Base-by-base conservation (phyloP, 2,329 filamentous ascomycete genomes). In the Ceratocystis lukuohia region DNA sequence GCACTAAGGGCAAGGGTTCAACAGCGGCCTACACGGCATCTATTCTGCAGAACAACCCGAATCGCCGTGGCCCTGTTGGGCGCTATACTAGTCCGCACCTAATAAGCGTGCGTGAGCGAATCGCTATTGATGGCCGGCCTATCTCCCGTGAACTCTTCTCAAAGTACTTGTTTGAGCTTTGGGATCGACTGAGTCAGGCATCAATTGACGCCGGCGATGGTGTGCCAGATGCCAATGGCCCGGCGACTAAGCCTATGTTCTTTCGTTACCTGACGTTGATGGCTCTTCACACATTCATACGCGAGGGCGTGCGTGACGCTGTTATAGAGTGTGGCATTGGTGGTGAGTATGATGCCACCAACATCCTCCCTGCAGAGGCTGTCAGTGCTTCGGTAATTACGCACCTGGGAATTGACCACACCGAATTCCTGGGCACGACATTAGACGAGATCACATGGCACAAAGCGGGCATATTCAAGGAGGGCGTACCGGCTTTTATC, bases 291-390 rank as follows among this genome's bases (percentile, higher is more conserved):
- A 82, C 87, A 1, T 99, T 96, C 71, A 72, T 95, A 30, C 75
- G 80, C 61, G 88, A 94, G 73, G 86, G 87, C 0, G 86, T 96
- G 0, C 80, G 86, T 69, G 85, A 85, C 20, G 92, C 91, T 0
- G 85, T 97, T 8, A 82, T 97, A 44, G 94, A 99, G 76, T 96
- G 91, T 72, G 94, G 94, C 0, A 95, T 97, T 69, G 94, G 94
- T 17, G 94, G 92, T 62, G 90, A 96, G 76, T 91, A 91, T 72
- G 93, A 97, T 73, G 88, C 88, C 33, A 99, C 94, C 8, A 97
- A 97, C 72, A 83, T 97, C 25, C 76, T 99, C 5, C 79, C 80
- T 0, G 66, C 76, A 0, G 78, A 81, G 10, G 80, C 83, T 12
- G 88, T 91, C 0, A 86, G 83, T 5, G 87, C 86, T 1, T 83